Evolutionary conservation across 208 protist genomes (phyloP).

Genomic region (Kentomonas sorsogonicus): DNA sequence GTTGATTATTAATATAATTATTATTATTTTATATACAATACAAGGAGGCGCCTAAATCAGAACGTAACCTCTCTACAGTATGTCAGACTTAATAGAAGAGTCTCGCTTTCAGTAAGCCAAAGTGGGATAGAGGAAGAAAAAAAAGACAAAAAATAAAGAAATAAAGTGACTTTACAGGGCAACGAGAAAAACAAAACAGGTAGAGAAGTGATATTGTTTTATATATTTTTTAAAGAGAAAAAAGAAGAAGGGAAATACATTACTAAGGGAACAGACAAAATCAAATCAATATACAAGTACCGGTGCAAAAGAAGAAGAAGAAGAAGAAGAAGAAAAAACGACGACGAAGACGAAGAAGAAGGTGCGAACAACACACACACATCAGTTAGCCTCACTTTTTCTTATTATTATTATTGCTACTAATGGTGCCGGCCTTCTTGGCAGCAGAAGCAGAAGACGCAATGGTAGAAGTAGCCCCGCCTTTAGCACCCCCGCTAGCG

Average conservation of each 20-base stretch:
- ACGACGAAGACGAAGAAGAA: no score
- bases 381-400: slow-evolving; percentile 3
- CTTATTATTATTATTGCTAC: neutral
- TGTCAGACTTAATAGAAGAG: neutral
- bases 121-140: slow-evolving; percentile 1
- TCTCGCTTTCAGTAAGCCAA: neutral
- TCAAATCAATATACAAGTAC: no score
- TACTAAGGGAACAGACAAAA: neutral
- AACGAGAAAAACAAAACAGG: slow-evolving; percentile 1
- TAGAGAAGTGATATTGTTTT: slow-evolving; percentile 6
- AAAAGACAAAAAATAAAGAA: neutral
- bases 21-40: no score
- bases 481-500: no score
- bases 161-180: neutral
- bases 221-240: slow-evolving; percentile 4
- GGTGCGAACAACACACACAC: neutral
- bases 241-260: slow-evolving; percentile 1
- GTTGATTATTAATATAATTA: slow-evolving; percentile 3
- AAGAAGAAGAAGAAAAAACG: no score
- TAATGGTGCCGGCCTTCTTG: neutral
- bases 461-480: no score
- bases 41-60: no score
- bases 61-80: neutral
- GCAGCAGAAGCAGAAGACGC: no score
- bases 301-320: no score